These are phyloP conservation scores for Starmerella ratchasimensis DNA, from an alignment of 805 yeast species.

Conservation along the genomic window DNA sequence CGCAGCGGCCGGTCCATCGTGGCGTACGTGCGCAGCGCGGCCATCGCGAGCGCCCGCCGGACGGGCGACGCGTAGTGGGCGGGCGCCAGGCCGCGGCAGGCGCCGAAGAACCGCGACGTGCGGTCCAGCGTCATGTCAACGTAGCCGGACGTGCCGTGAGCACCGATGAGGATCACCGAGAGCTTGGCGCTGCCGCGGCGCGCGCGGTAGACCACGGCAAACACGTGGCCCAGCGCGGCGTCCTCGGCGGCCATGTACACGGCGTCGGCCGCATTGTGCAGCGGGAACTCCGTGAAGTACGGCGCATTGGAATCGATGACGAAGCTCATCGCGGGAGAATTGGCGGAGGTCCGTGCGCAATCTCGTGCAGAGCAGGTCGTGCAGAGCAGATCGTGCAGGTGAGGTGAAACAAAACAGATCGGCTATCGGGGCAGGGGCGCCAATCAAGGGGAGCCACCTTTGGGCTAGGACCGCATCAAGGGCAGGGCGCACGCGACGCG, in stretches of 20 bases:
- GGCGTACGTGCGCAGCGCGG: constrained; percentile 54
- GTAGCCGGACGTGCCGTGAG: constrained; percentile 51
- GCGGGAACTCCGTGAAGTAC: constrained; percentile 22
- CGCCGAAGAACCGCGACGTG: constrained; percentile 61
- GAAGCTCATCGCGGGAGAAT: constrained; percentile 15
- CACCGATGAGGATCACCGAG: constrained; percentile 25
- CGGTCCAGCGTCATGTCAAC: constrained; percentile 43
- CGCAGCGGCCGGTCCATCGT: constrained; percentile 31
- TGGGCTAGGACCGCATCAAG: too few relatives aligned
- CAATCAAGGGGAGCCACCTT: too few relatives aligned
- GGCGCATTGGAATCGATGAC: constrained; percentile 26
- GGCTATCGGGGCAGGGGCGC: too few relatives aligned
- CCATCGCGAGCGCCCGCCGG: constrained; percentile 62
- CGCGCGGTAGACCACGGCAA: constrained; percentile 26
- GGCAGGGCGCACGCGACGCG: too few relatives aligned
- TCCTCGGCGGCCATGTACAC: constrained; percentile 29
- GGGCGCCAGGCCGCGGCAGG: constrained; percentile 51
- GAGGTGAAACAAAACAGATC: too few relatives aligned
- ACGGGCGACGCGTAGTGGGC: constrained; percentile 42
- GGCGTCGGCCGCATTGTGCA: constrained; percentile 22
- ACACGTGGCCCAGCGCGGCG: constrained; percentile 23
- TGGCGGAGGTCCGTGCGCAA: too few relatives aligned
- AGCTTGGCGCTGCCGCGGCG: constrained; percentile 18
- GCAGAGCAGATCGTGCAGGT: too few relatives aligned
- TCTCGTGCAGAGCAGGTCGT: too few relatives aligned